Evolutionary conservation across 495 filamentous ascomycete genomes (phyloP).

Genomic region (Aspergillus nidulans): DNA sequence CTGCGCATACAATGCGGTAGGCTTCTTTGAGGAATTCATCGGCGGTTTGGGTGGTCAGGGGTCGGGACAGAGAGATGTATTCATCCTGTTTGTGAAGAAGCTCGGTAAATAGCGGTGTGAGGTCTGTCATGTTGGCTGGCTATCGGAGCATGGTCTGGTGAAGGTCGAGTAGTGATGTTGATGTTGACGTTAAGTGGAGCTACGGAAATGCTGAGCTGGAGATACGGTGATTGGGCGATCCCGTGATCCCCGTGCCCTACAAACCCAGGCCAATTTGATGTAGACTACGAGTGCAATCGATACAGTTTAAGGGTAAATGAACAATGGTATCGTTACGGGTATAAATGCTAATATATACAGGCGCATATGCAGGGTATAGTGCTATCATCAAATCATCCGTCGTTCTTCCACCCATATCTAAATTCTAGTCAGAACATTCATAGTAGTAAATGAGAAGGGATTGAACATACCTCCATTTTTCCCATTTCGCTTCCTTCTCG

Average conservation of each 20-base stretch:
- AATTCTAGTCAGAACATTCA: conserved; percentile 6
- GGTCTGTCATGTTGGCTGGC: conserved; percentile 55
- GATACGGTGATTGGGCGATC: conserved; percentile 3
- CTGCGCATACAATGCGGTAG: conserved; percentile 72
- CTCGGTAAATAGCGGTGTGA: conserved; percentile 61
- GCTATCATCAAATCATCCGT: conserved; percentile 25
- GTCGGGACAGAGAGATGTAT: not conserved
- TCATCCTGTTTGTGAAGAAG: conserved; percentile 46
- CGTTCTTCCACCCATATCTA: conserved; percentile 67
- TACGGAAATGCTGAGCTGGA: conserved; percentile 10
- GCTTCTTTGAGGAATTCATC: conserved; percentile 96
- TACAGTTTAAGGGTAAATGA: no score
- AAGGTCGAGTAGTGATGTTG: conserved; percentile 8
- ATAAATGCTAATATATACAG: conserved; percentile 17
- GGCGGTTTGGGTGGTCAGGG: conserved; percentile 46
- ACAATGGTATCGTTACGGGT: conserved; percentile 13
- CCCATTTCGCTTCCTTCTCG: conserved; percentile 77
- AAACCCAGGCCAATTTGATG: conserved; percentile 20
- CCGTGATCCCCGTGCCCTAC: conserved; percentile 20
- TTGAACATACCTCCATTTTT: conserved; percentile 83
- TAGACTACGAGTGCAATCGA: conserved; percentile 8
- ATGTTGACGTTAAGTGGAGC: not conserved
- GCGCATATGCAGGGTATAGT: conserved; percentile 17
- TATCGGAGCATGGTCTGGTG: conserved; percentile 2
- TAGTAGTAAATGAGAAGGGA: not conserved